Percentiles rank a stretch among this genome's conserved stretches.
Evolutionary conservation across 331 rosid species (phyloP).

Genomic region (Malus hybrid): DNA sequence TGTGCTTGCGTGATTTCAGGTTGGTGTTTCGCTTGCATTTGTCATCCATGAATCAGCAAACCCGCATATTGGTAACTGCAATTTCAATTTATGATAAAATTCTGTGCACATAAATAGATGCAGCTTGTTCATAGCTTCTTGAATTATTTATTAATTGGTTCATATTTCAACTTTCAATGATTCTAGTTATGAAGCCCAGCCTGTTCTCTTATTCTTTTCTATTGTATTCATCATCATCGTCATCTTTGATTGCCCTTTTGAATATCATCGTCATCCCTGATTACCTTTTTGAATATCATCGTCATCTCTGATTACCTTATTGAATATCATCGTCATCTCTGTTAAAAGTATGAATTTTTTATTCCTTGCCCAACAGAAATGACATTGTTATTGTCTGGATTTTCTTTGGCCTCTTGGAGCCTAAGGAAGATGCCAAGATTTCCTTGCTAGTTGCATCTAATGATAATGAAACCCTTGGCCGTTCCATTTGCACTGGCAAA

Average conservation of each 20-base stretch:
- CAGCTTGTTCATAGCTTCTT: background rate
- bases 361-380: background rate
- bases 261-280: no score
- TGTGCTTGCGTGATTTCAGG: constrained; percentile 45
- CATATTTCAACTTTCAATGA: background rate
- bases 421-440: background rate
- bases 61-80: constrained; percentile 86
- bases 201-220: background rate
- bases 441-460: background rate
- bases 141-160: background rate
- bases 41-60: constrained; percentile 97
- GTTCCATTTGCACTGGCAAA: background rate
- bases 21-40: constrained; percentile 89
- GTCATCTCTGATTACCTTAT: no score
- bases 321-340: background rate
- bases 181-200: background rate
- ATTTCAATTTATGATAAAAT: background rate
- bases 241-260: background rate
- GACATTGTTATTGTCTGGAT: background rate
- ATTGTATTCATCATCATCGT: background rate
- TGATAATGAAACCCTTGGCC: background rate
- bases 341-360: background rate
- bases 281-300: no score
- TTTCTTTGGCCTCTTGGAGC: background rate
- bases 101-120: background rate